These are phyloP conservation scores for bread wheat (Triticum aestivum) DNA, from an alignment of 176 grass and related monocot species.

Conservation along the genomic window IWGSC_CS_RefSeq_v2.1 NC_057809.1:34076097-34076596, in stretches of 20 bases:
- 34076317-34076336: constrained; percentile 73
- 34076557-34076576: constrained; percentile 56
- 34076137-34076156: constrained; percentile 94
- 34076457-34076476: constrained; percentile 85
- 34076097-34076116: constrained; percentile 11
- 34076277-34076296: constrained; percentile 69
- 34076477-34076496: constrained; percentile 64
- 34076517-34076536: constrained; percentile 50
- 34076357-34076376: constrained; percentile 72
- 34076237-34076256: constrained; percentile 85
- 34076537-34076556: constrained; percentile 87
- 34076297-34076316: constrained; percentile 63
- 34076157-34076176: constrained; percentile 67
- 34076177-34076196: constrained; percentile 69
- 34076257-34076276: constrained; percentile 82
- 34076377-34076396: constrained; percentile 93
- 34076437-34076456: constrained; percentile 59
- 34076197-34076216: constrained; percentile 71
- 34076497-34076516: constrained; percentile 74
- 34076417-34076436: constrained; percentile 59
- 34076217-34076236: constrained; percentile 94
- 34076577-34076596: constrained; percentile 93
- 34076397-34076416: constrained; percentile 87
- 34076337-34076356: constrained; percentile 51
- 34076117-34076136: constrained; percentile 75